phyloP scores from a whole-genome alignment of 2,329 filamentous ascomycete species.

The Paraconiothyrium sp. region DNA sequence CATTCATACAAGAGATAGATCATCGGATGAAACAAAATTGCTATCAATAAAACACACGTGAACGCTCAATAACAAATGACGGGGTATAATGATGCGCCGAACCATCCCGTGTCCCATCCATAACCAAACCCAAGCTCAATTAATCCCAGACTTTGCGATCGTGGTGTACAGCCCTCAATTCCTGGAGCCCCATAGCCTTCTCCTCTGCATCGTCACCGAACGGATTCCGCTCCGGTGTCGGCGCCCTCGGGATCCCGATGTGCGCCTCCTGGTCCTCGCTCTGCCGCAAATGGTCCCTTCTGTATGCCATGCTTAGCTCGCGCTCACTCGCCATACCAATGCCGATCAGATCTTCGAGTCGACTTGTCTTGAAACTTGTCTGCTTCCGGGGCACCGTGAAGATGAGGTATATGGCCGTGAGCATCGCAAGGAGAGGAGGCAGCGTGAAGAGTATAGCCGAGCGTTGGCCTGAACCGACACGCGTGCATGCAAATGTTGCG shows the following conservation, averaged over 20 bases:
- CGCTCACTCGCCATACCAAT: conserved; percentile 18
- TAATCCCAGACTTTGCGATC: conserved; percentile 6
- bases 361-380: conserved; percentile 16
- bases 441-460: conserved; percentile 16
- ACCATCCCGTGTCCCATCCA: neutral
- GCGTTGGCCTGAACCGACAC: conserved; percentile 13
- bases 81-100: conserved; percentile 9
- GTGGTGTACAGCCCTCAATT: conserved; percentile 6
- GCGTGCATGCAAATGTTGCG: conserved; percentile 18
- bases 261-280: neutral
- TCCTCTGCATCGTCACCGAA: conserved; percentile 11
- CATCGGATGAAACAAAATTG: no score
- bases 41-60: neutral
- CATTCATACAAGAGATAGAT: no score
- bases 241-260: conserved; percentile 5
- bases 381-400: conserved; percentile 12
- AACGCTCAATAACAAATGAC: conserved; percentile 6
- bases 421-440: conserved; percentile 16
- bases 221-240: neutral
- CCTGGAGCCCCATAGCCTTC: conserved; percentile 7
- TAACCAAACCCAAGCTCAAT: neutral
- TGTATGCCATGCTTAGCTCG: conserved; percentile 15
- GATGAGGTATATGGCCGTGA: conserved; percentile 14
- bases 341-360: conserved; percentile 13
- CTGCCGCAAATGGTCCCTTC: conserved; percentile 2